These are phyloP conservation scores for Reticulascus tulasneorum DNA, from an alignment of 2,329 filamentous ascomycete genomes.

Conservation along the genomic window DNA sequence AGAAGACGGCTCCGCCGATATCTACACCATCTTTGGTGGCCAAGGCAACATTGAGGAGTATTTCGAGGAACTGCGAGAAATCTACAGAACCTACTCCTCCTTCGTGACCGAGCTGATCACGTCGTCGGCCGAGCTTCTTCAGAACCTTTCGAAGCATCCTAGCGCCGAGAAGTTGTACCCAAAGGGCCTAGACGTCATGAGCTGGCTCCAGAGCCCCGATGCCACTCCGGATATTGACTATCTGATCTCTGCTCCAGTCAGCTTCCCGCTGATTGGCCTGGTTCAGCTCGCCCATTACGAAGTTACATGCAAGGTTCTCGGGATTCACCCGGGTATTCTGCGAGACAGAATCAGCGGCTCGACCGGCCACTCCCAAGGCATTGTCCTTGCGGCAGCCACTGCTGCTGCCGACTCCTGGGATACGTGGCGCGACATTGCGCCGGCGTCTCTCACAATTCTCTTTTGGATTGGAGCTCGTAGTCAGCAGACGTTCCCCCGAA, in stretches of 20 bases:
- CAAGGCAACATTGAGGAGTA: conserved; percentile 99
- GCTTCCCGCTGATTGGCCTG: conserved; percentile 90
- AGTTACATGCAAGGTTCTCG: conserved; percentile 87
- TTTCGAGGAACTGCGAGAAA: conserved; percentile 91
- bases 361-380: conserved; percentile 94
- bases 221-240: conserved; percentile 92
- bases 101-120: conserved; percentile 85
- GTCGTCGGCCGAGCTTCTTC: conserved; percentile 80
- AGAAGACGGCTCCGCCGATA: conserved; percentile 73
- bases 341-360: conserved; percentile 80
- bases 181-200: conserved; percentile 92
- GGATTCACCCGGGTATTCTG: conserved; percentile 83
- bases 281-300: conserved; percentile 95
- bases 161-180: conserved; percentile 92
- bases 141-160: conserved; percentile 75
- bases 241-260: conserved; percentile 89
- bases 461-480: conserved; percentile 99
- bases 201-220: conserved; percentile 86
- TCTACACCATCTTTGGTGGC: conserved; percentile 94
- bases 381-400: conserved; percentile 88
- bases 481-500: conserved; percentile 94
- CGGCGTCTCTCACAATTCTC: conserved; percentile 80
- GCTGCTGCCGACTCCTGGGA: conserved; percentile 92
- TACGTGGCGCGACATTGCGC: conserved; percentile 76
- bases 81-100: conserved; percentile 85